Evolutionary conservation across 495 filamentous ascomycete species (phyloP).

Genomic region (Clohesyomyces aquaticus): DNA sequence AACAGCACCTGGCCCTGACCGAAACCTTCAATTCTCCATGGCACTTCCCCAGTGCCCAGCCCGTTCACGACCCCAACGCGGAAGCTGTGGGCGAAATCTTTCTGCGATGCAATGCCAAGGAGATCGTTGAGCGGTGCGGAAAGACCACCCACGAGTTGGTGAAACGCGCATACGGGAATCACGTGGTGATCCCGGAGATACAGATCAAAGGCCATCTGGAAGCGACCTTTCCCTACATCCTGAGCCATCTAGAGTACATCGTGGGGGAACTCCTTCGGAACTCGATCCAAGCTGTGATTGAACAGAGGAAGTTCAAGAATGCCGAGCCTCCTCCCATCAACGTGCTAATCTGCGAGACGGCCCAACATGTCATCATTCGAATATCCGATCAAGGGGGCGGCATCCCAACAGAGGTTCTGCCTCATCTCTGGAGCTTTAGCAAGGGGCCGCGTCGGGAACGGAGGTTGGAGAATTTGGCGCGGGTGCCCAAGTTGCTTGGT

Average conservation of each 20-base stretch:
- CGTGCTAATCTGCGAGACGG: constrained; percentile 90
- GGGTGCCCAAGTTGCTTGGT: constrained; percentile 90
- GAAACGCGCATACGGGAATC: constrained; percentile 68
- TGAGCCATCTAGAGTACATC: constrained; percentile 95
- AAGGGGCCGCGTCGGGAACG: constrained; percentile 78
- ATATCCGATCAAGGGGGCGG: constrained; percentile 95
- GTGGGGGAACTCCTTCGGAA: constrained; percentile 94
- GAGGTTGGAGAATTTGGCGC: constrained; percentile 76
- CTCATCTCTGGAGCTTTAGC: constrained; percentile 93
- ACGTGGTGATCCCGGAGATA: constrained; percentile 74
- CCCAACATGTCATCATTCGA: constrained; percentile 94
- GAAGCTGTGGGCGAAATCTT: constrained; percentile 97
- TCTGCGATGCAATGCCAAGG: constrained; percentile 87
- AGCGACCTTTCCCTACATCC: constrained; percentile 93
- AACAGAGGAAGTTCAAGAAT: constrained; percentile 57
- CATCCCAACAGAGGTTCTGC: constrained; percentile 80
- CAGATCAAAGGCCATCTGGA: constrained; percentile 82
- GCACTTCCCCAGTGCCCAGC: constrained; percentile 82
- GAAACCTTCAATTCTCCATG: constrained; percentile 92
- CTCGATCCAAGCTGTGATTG: constrained; percentile 87
- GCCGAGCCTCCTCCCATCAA: constrained; percentile 76
- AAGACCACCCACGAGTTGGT: constrained; percentile 70
- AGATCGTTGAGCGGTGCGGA: constrained; percentile 84
- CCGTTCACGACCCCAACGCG: constrained; percentile 63
- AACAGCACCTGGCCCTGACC: constrained; percentile 95